phyloP scores from a whole-genome alignment of 1,284 basidiomycete species.

The Athelia sp. region DNA sequence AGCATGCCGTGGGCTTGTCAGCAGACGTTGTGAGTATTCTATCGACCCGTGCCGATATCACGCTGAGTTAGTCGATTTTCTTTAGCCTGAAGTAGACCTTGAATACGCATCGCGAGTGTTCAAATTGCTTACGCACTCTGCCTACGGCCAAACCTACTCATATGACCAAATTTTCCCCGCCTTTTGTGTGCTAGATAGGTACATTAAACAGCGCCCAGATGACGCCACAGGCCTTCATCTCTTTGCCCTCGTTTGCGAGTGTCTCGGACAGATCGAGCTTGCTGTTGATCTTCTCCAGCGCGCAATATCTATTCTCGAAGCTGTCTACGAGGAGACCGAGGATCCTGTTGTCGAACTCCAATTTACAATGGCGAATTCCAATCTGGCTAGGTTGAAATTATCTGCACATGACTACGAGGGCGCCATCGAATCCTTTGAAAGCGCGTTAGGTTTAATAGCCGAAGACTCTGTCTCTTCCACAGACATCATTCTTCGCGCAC shows the following conservation, averaged over 20 bases:
- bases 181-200: constrained; percentile 80
- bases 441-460: constrained; percentile 66
- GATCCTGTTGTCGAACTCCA: constrained; percentile 69
- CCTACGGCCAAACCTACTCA: constrained; percentile 21
- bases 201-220: constrained; percentile 61
- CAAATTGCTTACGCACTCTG: constrained; percentile 28
- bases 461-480: constrained; percentile 36
- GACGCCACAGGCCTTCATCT: constrained; percentile 83
- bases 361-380: constrained; percentile 81
- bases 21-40: constrained; percentile 58
- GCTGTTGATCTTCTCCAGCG: constrained; percentile 58
- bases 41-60: constrained; percentile 1
- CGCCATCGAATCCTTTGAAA: constrained; percentile 71
- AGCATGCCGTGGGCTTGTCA: constrained; percentile 77
- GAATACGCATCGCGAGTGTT: constrained; percentile 72
- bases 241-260: constrained; percentile 82
- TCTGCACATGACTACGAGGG: constrained; percentile 51
- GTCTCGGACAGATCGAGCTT: constrained; percentile 67
- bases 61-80: constrained; percentile 8
- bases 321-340: constrained; percentile 85
- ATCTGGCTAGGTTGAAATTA: constrained; percentile 76
- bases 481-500: constrained; percentile 43
- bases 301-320: constrained; percentile 75
- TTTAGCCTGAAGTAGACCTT: constrained; percentile 81
- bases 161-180: constrained; percentile 58